Conservation (phyloP, 495 filamentous ascomycete species). For the Talaromyces ruber region DNA sequence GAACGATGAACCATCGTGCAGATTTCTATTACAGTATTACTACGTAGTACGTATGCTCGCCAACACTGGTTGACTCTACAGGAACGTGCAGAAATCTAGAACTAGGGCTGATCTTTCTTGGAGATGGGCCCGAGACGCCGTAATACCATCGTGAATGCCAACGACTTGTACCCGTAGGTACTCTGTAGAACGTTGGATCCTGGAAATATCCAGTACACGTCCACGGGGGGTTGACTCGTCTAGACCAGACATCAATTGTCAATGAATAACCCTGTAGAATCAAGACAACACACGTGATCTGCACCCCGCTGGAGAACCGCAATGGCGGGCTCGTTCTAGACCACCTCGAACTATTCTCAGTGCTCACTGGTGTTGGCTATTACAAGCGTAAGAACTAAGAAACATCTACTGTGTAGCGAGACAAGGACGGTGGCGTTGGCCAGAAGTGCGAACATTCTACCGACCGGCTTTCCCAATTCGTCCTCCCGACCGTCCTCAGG, state of each 20-base stretch:
- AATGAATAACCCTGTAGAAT: not conserved
- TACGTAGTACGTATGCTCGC: no score
- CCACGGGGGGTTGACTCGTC: no score
- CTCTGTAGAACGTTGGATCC: no score
- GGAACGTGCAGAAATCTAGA: not conserved
- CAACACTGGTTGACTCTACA: not conserved
- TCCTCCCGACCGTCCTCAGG: not conserved
- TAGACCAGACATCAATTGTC: not conserved
- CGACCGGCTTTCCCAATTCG: conserved; percentile 3
- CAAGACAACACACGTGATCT: conserved; percentile 1
- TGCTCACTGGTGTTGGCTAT: not conserved
- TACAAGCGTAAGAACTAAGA: no score
- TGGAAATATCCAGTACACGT: no score
- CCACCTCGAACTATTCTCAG: not conserved
- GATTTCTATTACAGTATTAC: no score
- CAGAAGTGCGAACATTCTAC: not conserved
- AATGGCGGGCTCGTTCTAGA: conserved; percentile 6
- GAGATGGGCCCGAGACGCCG: not conserved
- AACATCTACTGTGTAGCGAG: not conserved
- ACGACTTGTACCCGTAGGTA: not conserved
- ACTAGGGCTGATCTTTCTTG: not conserved
- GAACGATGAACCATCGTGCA: no score
- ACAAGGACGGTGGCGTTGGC: not conserved
- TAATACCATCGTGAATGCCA: not conserved
- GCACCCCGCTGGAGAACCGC: conserved; percentile 6